Conservation (phyloP, 2,329 filamentous ascomycete species). For the Hortaea werneckii region DNA sequence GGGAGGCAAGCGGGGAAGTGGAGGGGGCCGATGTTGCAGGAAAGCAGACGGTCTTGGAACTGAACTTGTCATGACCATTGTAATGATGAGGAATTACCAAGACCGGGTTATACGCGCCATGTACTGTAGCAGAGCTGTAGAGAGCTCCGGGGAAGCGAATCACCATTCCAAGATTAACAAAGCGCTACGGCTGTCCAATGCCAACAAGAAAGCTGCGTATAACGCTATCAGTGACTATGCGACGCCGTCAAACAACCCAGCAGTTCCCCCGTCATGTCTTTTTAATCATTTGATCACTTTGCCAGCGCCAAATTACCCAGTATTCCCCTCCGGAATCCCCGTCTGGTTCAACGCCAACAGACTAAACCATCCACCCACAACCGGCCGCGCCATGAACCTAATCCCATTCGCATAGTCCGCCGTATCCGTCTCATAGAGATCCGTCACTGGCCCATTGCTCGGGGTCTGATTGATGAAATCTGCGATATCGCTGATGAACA, state of each 20-base stretch:
- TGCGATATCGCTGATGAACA: constrained; percentile 37
- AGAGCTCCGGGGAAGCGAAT: neutral
- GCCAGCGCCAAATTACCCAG: neutral
- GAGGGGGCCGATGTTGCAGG: no score
- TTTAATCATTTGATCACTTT: neutral
- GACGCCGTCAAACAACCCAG: neutral
- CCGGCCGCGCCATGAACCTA: constrained; percentile 34
- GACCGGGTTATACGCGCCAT: no score
- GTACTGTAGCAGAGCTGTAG: neutral
- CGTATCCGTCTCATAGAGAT: constrained; percentile 38
- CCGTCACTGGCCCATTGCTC: constrained; percentile 38
- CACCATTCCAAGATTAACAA: neutral
- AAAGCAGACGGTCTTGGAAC: no score
- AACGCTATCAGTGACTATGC: neutral
- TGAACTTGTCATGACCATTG: no score
- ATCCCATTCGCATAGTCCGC: constrained; percentile 20
- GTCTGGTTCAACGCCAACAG: constrained; percentile 27
- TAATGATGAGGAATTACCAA: no score
- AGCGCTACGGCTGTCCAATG: neutral
- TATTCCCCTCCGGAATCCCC: neutral
- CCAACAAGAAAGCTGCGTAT: neutral
- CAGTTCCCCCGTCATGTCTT: neutral
- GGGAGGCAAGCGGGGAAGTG: no score
- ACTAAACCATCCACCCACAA: constrained; percentile 35
- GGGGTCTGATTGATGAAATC: constrained; percentile 36